Base-by-base conservation (phyloP, 2,329 filamentous ascomycete species). In the Chrysosphaeria jannelii region DNA sequence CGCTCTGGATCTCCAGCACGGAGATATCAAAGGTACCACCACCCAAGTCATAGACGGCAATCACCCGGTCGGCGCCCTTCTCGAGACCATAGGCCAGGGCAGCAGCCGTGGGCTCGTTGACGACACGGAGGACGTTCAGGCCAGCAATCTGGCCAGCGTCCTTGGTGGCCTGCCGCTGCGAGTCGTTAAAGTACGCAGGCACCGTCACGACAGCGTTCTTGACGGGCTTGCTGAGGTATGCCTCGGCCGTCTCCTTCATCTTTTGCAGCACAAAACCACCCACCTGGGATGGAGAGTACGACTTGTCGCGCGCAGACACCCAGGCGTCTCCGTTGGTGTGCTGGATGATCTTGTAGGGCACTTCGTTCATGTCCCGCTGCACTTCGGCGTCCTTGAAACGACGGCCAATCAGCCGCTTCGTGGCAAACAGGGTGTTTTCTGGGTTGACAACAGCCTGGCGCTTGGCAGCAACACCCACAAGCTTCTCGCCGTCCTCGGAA, bases 11-110 rank as follows among this genome's bases (percentile, higher is more conserved):
- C 45, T 78, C 90, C 30, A 93, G 54, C 38, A 93, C 75, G 24
- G 81, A 91, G 9, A 93, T 81, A 89, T 93, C 81, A 51, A 93
- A 93, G 32, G 81, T 93, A 62, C 81, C 81, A 60, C 81, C 81
- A 60, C 81, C 85, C 32, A 93, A 60, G 57, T 93, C 81, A 61
- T 90, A 93, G 57, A 72, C 91, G 31, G 22, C 21, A 16, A 93
- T 91, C 43, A 93, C 81, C 42, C 81, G 81, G 51, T 81, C 70
- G 27, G 66, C 58, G 70, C 90, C 91, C 70, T 90, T 90, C 60
- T 91, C 81, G 30, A 93, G 72, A 66, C 81, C 81, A 51, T 93
- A 93, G 45, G 81, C 81, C 40, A 93, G 91, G 40, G 81, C 81
- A 37, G 81, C 81, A 18, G 81, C 81, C 22, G 81, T 93, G 30